Evolutionary conservation across 202 grass and related monocot species (phyloP).

Genomic region (Eragrostis tef): DNA sequence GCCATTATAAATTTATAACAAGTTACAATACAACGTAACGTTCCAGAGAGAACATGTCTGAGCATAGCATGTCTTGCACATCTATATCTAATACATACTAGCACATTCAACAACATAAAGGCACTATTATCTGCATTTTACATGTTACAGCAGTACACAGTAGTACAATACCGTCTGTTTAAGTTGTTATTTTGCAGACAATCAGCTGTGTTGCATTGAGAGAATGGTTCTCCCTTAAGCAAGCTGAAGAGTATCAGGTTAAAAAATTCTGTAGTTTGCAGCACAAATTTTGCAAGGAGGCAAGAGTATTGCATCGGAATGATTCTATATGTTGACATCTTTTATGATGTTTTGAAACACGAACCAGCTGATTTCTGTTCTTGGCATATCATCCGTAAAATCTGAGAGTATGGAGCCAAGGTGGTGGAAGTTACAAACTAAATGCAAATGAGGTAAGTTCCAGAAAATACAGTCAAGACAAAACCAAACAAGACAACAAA

Average conservation of each 20-base stretch:
- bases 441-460: not conserved
- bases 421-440: not conserved
- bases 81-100: not conserved
- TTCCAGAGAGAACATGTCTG: not conserved
- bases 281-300: not conserved
- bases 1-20: not conserved
- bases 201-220: not conserved
- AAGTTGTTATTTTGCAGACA: not conserved
- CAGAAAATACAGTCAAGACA: not conserved
- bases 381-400: not conserved
- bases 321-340: not conserved
- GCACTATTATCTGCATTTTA: not conserved
- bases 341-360: not conserved
- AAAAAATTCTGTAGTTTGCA: not conserved
- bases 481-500: slow-evolving; percentile 8
- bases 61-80: not conserved
- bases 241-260: not conserved
- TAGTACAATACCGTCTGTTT: not conserved
- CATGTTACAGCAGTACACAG: not conserved
- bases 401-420: not conserved
- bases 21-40: not conserved
- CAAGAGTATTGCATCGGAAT: not conserved
- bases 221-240: not conserved
- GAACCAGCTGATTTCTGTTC: not conserved
- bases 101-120: not conserved